Evolutionary conservation across 805 yeast genomes (phyloP), one percentile per base, ranked within the genome.

Genomic region (Dipodascopsis uninucleata): DNA sequence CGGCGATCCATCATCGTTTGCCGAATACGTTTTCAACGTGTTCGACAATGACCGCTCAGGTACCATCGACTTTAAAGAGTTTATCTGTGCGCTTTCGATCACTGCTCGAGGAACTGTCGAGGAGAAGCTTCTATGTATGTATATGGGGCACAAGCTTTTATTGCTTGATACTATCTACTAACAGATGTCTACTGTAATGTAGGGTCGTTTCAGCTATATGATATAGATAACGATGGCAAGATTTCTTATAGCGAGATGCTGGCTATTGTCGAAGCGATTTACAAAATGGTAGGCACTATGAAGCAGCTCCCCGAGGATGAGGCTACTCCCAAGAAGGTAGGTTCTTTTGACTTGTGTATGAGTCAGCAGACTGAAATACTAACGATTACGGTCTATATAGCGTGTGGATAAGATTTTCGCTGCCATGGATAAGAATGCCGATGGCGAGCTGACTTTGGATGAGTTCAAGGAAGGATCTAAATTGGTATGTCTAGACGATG

Each of bases 281-380:
- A 93, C 65, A 85, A 84, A 64, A 89, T 93, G 97, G 83, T 90
- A 47, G 99, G 97, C 1, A 76, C 89, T 1, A 87, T 89, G 90
- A 95, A 89, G 47, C 80, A 80, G 50, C 71, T 88, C 41, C 85
- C 86, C 16, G 90, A 81, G 18, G 96, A 89, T 61, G 97, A 89
- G 58, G 77, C 80, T 35, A 88, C 97, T 0, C 97, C 98, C 0
- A 96, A 89, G 59, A 70, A 80, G 55, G 58, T 55, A 39, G 3
- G 47, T 31, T 22, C 16, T 28, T 4, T 33, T 17, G 8, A 17
- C n/a, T 12, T 17, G n/a, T 6, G 24, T 31, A 3, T 16, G n/a
- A 18, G 16, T n/a, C 41, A 21, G 3, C 16, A 17, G 3, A 4
- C 14, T 34, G 4, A 17, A n/a, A 18, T 3, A 32, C 26, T 32